Base-by-base conservation (phyloP, 257 asterid species). In the Solanum lycopersicoides region DNA sequence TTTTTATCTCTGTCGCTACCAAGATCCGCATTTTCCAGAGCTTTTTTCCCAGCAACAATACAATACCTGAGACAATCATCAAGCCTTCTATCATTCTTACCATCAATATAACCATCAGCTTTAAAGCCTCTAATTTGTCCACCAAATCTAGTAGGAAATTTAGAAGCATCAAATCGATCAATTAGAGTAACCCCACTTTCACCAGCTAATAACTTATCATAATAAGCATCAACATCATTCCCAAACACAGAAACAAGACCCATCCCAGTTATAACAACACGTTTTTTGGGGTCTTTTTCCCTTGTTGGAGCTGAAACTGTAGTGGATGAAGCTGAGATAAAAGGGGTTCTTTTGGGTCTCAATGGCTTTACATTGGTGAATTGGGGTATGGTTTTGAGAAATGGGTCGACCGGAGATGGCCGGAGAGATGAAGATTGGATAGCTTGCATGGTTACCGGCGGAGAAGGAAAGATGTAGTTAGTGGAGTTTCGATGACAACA, bases 221-320 rank as follows among this genome's bases (percentile, higher is more conserved):
- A 92, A 74, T 90, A 92, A n/a, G 86, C 86, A 82, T 92, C 91
- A 13, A 88, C 93, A 35, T 92, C 92, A 53, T 92, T 92, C n/a
- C 95, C 95, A 73, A 92, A 92, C 28, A 92, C 95, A 28, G 93
- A 91, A n/a, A 92, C 95, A 21, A 91, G 87, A 3, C 95, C 95
- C 95, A 88, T 92, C 34, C 95, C 95, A 34, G 93, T 92, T 32
- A 92, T 92, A 28, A 92, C 95, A 7, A 92, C 93, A 28, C 95
- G 92, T 83, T 92, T 92, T 87, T 92, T 90, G 14, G 93, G 95
- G 86, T 92, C 95, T 37, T 89, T 90, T 76, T 92, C 95, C 15
- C 93, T 86, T 71, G 86, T 88, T 9, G 95, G 93, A 23, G 92
- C 91, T 12, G 94, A 88, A 16, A 82, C 20, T 60, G 89, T 66